phyloP scores from a whole-genome alignment of 2,329 filamentous ascomycete species.

The Paecilomyces dactylethromorphus region DNA sequence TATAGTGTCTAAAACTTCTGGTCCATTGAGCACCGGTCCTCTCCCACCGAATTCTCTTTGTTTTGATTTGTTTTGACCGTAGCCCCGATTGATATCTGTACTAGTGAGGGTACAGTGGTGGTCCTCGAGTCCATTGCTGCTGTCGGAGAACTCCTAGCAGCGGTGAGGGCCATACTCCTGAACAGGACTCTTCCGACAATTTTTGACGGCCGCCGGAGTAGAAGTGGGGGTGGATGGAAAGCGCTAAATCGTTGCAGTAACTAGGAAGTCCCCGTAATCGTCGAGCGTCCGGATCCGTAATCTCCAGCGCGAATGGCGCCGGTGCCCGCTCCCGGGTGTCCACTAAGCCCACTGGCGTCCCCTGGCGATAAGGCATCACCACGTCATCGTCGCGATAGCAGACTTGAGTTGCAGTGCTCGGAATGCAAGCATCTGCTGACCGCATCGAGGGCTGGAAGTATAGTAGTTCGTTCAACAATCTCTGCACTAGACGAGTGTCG shows the following conservation, averaged over 20 bases:
- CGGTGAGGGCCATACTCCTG: background rate
- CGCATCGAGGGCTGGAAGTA: too few relatives aligned
- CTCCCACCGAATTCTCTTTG: background rate
- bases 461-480: too few relatives aligned
- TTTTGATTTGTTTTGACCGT: too few relatives aligned
- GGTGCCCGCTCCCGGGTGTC: background rate
- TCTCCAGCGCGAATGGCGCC: conserved; percentile 7
- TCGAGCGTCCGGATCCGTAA: background rate
- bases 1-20: background rate
- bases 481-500: too few relatives aligned
- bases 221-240: background rate
- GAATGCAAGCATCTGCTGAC: background rate
- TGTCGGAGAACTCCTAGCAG: background rate
- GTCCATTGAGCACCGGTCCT: background rate
- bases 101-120: too few relatives aligned
- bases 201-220: background rate
- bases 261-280: background rate
- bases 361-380: conserved; percentile 2
- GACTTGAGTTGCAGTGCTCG: background rate
- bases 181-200: background rate
- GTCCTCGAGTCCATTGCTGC: too few relatives aligned
- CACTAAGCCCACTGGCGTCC: background rate
- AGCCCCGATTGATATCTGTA: too few relatives aligned
- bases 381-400: background rate
- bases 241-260: background rate